Evolutionary conservation across 2,329 filamentous ascomycete species (phyloP), one percentile per base, ranked within the genome.

Genomic region (Nemania bipapillata): DNA sequence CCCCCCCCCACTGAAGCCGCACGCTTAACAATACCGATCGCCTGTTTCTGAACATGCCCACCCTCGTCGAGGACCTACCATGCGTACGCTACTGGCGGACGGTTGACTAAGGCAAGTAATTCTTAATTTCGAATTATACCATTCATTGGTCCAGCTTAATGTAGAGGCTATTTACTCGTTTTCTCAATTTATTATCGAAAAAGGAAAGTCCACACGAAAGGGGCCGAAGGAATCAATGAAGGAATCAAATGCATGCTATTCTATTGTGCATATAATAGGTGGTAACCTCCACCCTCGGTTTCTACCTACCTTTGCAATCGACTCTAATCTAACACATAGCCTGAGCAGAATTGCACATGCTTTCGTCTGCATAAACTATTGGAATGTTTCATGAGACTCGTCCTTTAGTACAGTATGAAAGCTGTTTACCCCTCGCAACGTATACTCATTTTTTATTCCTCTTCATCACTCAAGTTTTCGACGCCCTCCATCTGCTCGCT

Each of bases 401-500:
- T 37, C 24, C 24, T 12, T 20, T 1, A 6, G 30, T 9, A 37
- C 26, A 40, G 4, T 20, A 24, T 52, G 11, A n/a, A 20, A 50
- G n/a, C 24, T 40, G 17, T 20, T 20, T 7, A 32, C 9, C 49
- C 49, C 5, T 12, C 15, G n/a, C 2, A 17, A 42, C 37, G n/a
- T n/a, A 20, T 45, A 45, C n/a, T 8, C n/a, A 22, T 37, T 12
- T 26, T 32, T 53, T 68, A 70, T 22, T 52, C 65, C 57, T 52
- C 65, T 54, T 62, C 30, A 56, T 68, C 65, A 24, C 55, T 65
- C 20, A 65, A 42, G 52, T 7, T 26, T 35, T 63, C 68, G 40
- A 32, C 47, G 9, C 42, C 61, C 20, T 70, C 54, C 55, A 45
- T 9, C 30, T 71, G 71, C 22, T 73, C 72, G 20, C 60, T 60